Percentiles rank a stretch among this genome's conserved stretches.
Evolutionary conservation across 169 alveolate genomes (phyloP).

Genomic region (Eimeria maxima): DNA sequence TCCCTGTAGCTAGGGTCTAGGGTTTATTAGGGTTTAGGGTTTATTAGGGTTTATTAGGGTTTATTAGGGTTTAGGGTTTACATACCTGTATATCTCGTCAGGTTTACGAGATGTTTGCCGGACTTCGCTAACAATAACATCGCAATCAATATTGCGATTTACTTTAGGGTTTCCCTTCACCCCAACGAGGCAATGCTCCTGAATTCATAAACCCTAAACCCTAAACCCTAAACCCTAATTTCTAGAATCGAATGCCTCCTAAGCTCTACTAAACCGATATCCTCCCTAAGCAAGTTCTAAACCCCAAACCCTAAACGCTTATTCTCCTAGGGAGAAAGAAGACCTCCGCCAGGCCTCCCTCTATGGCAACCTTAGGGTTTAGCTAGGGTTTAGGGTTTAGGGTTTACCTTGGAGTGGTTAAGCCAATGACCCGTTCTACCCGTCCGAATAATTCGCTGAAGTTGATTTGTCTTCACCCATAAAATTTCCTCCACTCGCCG

Average conservation of each 20-base stretch:
- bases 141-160: constrained; percentile 95
- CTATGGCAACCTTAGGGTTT: too few relatives aligned
- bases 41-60: too few relatives aligned
- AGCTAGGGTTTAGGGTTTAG: constrained; percentile 17
- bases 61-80: neutral
- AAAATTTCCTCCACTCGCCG: constrained; percentile 96
- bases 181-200: constrained; percentile 86
- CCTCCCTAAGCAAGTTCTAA: constrained; percentile 86
- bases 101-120: constrained; percentile 98
- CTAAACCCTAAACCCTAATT: neutral
- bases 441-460: constrained; percentile 96
- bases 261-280: neutral
- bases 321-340: too few relatives aligned
- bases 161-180: constrained; percentile 91
- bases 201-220: neutral
- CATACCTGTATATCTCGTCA: constrained; percentile 95
- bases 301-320: too few relatives aligned
- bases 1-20: too few relatives aligned
- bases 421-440: constrained; percentile 99
- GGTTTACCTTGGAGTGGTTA: constrained; percentile 95
- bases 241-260: neutral
- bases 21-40: neutral
- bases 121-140: constrained; percentile 96
- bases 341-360: too few relatives aligned
- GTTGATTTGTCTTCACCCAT: constrained; percentile 98